Base-by-base conservation (phyloP, 805 yeast species). In the Millerozyma acaciae region DNA sequence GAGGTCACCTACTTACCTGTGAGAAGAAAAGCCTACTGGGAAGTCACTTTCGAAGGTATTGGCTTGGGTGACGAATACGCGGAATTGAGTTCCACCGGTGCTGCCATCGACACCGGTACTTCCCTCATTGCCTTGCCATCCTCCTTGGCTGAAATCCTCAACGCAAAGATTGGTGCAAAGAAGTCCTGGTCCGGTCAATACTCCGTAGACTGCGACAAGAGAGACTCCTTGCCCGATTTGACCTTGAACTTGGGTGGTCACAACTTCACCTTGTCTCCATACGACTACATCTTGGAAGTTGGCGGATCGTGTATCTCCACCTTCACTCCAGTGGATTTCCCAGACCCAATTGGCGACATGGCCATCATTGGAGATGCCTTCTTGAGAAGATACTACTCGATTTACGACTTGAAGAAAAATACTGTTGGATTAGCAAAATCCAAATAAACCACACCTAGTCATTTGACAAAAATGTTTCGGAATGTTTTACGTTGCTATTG, bases 1-100 rank as follows among this genome's bases (percentile, higher is more conserved):
- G 78, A 90, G 48, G 75, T 93, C 53, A 84, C 90, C 33, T 88
- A 95, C 88, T 76, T 93, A 65, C 98, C 98, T 39, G 94, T 93
- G 42, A 87, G 98, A 73, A 86, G 98, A 76, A 88, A 89, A 80
- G 98, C 97, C 21, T 93, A 93, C 77, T 93, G 98, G 98, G 98
- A 93, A 73, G 98, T 93, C 40, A 77, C 82, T 49, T 83, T 93
- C 48, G 87, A 87, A 50, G 89, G 95, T 49, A 72, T 93, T 58
- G 85, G 89, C 27, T 74, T 93, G 43, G 98, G 98, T 53, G 84
- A 84, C 47, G 95, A 93, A 67, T 84, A 75, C 54, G 96, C 97
- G 32, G 76, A 73, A 49, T 77, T 93, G 53, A 76, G 73, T 47
- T 69, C 68, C 53, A 80, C 88, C 42, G 98, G 98, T 60, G 98